phyloP scores from a whole-genome alignment of 495 filamentous ascomycete species.

The Penicillium maclennaniae region DNA sequence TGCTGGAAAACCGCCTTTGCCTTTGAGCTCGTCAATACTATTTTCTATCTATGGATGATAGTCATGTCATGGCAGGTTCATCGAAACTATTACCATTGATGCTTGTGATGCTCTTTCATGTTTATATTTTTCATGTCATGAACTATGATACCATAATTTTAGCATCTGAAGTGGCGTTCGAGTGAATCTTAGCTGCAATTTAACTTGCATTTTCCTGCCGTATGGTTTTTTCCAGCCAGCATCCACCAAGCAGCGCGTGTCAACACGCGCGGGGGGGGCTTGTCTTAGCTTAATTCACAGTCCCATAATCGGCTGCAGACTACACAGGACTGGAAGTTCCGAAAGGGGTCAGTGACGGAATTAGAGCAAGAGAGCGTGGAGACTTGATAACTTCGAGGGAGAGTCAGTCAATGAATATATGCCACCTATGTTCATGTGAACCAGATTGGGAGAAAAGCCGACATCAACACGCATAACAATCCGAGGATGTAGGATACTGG shows the following conservation, averaged over 20 bases:
- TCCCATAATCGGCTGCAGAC: too few species aligned
- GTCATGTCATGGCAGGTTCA: slow-evolving; percentile 88
- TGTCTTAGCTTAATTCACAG: too few species aligned
- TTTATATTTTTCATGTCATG: slow-evolving; percentile 3
- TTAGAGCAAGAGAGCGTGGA: too few species aligned
- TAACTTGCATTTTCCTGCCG: background rate
- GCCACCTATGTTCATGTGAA: too few species aligned
- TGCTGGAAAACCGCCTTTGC: slow-evolving; percentile 60
- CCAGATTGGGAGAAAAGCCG: too few species aligned
- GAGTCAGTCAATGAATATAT: too few species aligned
- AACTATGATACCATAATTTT: slow-evolving; percentile 16
- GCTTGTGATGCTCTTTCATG: background rate
- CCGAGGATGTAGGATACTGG: too few species aligned
- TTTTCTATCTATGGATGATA: slow-evolving; percentile 94
- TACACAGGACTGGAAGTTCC: too few species aligned
- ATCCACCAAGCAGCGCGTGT: background rate
- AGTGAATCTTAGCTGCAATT: background rate
- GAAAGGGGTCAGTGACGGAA: too few species aligned
- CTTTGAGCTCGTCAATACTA: slow-evolving; percentile 67
- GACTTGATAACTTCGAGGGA: too few species aligned
- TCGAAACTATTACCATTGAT: slow-evolving; percentile 45
- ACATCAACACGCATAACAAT: too few species aligned
- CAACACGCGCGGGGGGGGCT: too few species aligned
- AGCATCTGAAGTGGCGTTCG: slow-evolving; percentile 12
- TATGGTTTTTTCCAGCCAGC: background rate